Conservation (phyloP, 83 land plant species). For the Picea abies region DNA sequence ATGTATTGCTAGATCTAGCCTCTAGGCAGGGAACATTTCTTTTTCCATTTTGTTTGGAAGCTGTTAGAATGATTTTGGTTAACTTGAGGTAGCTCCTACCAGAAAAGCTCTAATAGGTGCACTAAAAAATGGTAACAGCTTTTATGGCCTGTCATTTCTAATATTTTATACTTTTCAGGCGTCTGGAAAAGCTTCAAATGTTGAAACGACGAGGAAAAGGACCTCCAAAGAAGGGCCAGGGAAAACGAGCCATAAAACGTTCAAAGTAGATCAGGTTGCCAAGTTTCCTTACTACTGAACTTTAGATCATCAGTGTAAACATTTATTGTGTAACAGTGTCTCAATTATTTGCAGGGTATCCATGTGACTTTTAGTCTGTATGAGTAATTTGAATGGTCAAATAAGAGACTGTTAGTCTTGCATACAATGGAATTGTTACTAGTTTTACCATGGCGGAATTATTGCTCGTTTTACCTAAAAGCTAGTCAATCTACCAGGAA, state of each 20-base stretch:
- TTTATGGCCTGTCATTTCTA: not conserved
- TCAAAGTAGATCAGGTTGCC: constrained; percentile 23
- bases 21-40: not conserved
- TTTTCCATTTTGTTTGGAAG: not conserved
- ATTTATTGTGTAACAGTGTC: not conserved
- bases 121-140: not conserved
- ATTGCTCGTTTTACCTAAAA: no score
- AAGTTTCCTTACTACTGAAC: not conserved
- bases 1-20: not conserved
- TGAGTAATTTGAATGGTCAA: not conserved
- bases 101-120: not conserved
- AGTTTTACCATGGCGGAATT: no score
- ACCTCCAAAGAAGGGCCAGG: constrained; percentile 97
- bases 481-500: not conserved
- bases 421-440: not conserved
- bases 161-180: constrained; percentile 35
- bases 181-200: constrained; percentile 76
- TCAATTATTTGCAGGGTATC: not conserved
- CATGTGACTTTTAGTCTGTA: not conserved
- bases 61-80: not conserved
- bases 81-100: not conserved
- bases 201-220: constrained; percentile 93
- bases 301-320: not conserved
- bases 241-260: constrained; percentile 80
- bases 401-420: not conserved